phyloP scores from a whole-genome alignment of 768 basidiomycete genomes.

The Pleurotus eryngii region DNA sequence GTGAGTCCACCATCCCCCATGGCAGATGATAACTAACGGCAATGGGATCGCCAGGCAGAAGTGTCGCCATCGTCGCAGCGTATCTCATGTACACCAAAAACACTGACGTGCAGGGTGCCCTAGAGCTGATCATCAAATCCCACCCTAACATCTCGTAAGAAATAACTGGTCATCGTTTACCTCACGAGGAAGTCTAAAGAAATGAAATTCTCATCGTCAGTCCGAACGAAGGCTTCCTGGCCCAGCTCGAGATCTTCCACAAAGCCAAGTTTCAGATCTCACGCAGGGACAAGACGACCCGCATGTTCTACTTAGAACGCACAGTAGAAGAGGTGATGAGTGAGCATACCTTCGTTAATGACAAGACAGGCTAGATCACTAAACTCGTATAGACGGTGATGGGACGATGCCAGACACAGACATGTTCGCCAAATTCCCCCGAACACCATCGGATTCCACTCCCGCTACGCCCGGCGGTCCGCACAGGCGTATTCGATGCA shows the following conservation, averaged over 20 bases:
- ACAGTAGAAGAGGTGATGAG: conserved; percentile 76
- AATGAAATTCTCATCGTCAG: conserved; percentile 32
- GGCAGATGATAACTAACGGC: no score
- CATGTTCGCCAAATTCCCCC: conserved; percentile 77
- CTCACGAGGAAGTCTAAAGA: neutral
- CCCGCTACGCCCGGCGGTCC: conserved; percentile 56
- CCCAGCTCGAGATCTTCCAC: conserved; percentile 80
- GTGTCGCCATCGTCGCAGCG: conserved; percentile 81
- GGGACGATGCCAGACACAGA: conserved; percentile 59
- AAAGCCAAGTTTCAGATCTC: conserved; percentile 67
- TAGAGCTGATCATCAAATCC: conserved; percentile 62
- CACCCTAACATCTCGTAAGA: conserved; percentile 68
- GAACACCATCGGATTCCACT: conserved; percentile 57
- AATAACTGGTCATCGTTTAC: neutral
- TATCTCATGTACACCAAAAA: conserved; percentile 80
- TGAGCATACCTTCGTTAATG: conserved; percentile 31
- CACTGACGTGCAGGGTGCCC: conserved; percentile 54
- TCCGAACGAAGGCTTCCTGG: conserved; percentile 82
- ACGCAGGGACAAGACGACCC: conserved; percentile 60
- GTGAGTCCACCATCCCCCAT: conserved; percentile 39
- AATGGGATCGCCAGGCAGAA: conserved; percentile 54
- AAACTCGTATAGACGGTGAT: conserved; percentile 59
- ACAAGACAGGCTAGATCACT: neutral
- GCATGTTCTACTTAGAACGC: conserved; percentile 83
- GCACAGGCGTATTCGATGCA: conserved; percentile 75